A percentile compares a stretch with the other conserved stretches of the same genome.
These are phyloP conservation scores for Sapria himalayana DNA, from an alignment of 345 rosid genomes.

Conservation along the genomic window DNA sequence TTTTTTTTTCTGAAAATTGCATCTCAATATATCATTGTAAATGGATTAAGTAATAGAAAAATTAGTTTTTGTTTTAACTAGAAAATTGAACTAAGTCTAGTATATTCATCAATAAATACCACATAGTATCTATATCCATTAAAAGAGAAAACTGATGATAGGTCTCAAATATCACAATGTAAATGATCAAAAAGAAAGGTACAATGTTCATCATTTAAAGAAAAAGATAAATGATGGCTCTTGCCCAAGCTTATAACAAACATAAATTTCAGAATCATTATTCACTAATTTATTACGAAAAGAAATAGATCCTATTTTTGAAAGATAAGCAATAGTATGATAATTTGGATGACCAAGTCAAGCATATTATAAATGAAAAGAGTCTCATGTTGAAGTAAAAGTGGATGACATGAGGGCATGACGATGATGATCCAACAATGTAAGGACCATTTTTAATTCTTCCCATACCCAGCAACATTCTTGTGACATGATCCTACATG, in stretches of 20 bases:
- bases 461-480: neutral
- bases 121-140: too few species aligned
- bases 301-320: too few species aligned
- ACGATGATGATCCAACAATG: neutral
- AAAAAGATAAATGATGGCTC: too few species aligned
- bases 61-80: neutral
- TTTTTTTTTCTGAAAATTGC: neutral
- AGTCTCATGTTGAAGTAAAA: neutral
- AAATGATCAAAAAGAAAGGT: neutral
- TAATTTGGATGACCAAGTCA: neutral
- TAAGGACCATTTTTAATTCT: neutral
- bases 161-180: neutral
- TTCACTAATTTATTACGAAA: too few species aligned
- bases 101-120: neutral
- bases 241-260: neutral
- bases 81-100: neutral
- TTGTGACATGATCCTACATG: neutral
- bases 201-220: neutral
- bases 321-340: too few species aligned
- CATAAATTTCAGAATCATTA: neutral
- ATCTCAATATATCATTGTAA: neutral
- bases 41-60: neutral
- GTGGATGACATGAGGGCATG: neutral
- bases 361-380: neutral
- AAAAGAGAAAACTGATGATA: too few species aligned